phyloP scores from a whole-genome alignment of 1,284 basidiomycete species.

The Marasmius sp. region DNA sequence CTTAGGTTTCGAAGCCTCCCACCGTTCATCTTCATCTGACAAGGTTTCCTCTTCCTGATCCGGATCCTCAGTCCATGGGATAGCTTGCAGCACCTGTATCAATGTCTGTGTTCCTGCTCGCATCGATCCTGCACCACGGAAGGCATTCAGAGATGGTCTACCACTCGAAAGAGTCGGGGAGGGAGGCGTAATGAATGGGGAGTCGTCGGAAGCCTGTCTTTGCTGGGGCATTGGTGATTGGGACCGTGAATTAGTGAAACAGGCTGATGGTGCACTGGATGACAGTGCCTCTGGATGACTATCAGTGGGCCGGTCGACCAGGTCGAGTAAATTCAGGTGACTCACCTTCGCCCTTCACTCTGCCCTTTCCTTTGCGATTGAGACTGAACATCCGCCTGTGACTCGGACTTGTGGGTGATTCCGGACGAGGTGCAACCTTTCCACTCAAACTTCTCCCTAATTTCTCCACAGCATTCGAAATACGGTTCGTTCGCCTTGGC shows the following conservation, averaged over 20 bases:
- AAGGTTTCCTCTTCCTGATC: slow-evolving; percentile 66
- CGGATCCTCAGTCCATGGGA: slow-evolving; percentile 70
- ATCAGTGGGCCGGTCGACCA: not conserved
- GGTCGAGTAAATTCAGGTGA: not conserved
- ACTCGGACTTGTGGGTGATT: slow-evolving; percentile 32
- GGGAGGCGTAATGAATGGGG: slow-evolving; percentile 73
- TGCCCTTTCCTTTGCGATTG: slow-evolving; percentile 51
- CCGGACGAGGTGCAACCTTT: slow-evolving; percentile 30
- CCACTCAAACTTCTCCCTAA: slow-evolving; percentile 54
- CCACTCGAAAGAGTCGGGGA: slow-evolving; percentile 52
- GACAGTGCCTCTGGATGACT: slow-evolving; percentile 14
- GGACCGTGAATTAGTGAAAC: slow-evolving; percentile 23
- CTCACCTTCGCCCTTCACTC: slow-evolving; percentile 30
- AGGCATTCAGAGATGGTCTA: slow-evolving; percentile 48
- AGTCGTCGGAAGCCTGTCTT: slow-evolving; percentile 48
- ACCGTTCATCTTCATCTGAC: slow-evolving; percentile 43
- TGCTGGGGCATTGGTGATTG: slow-evolving; percentile 27
- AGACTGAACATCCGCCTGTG: slow-evolving; percentile 57
- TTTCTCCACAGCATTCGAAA: slow-evolving; percentile 46
- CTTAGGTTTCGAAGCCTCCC: slow-evolving; percentile 57
- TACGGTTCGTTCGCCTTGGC: slow-evolving; percentile 42
- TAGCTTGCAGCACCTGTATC: slow-evolving; percentile 80
- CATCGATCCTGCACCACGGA: slow-evolving; percentile 75
- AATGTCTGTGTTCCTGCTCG: slow-evolving; percentile 81
- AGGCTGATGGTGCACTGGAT: slow-evolving; percentile 27